Base-by-base conservation (phyloP, 768 basidiomycete genomes). In the Termitomyces titanicus region DNA sequence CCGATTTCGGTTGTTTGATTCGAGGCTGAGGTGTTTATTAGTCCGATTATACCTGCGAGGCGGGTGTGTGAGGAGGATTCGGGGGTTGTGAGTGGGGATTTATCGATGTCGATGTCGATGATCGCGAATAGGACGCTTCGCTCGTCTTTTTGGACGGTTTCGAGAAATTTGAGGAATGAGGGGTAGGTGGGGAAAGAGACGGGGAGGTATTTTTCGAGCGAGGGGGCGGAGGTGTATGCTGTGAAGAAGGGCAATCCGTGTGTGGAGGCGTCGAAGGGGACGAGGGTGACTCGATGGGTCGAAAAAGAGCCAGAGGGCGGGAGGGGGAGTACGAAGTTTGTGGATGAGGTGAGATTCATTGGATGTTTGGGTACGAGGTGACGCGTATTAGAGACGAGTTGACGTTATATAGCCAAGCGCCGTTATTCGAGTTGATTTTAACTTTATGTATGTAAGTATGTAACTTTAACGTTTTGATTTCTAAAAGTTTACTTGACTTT, bases 1-100 rank as follows among this genome's bases (percentile, higher is more conserved):
- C 77, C 82, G 13, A 85, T 74, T 63, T 86, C 83, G 24, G 71
- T 64, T 1, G 66, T 61, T 7, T 72, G 69, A 31, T 78, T 64
- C 0, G 22, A 34, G 0, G 71, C 66, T 4, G 60, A 65, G 11
- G 68, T 69, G 51, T 75, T 66, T 12, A 80, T 7, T 49, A 78
- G 69, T 0, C 78, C 82, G 3, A 83, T 78, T 24, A 77, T 64
- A 1, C 81, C 83, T 15, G 81, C 82, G n/a, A 85, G 63, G 22
- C 63, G 62, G n/a, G n/a, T n/a, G n/a, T n/a, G n/a, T n/a, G n/a
- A n/a, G n/a, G n/a, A n/a, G n/a, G n/a, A n/a, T n/a, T n/a, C n/a
- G n/a, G n/a, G n/a, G n/a, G n/a, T n/a, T n/a, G n/a, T n/a, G n/a
- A n/a, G n/a, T n/a, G n/a, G n/a, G n/a, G n/a, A n/a, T n/a, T n/a